phyloP scores from a whole-genome alignment of 768 basidiomycete species.

The Tylopilus intermedius region DNA sequence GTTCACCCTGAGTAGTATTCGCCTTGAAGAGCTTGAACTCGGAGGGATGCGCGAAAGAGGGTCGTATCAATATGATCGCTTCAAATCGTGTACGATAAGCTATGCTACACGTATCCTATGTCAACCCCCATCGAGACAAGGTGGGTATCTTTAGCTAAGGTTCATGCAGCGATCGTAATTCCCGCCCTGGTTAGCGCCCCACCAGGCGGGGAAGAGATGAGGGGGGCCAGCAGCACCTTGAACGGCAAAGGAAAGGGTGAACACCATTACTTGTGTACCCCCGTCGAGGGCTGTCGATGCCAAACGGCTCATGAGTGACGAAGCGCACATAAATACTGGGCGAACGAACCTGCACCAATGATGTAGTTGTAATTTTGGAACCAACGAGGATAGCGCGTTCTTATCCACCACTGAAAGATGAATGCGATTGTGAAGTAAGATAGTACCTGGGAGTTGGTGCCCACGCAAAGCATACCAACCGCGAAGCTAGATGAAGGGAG shows the following conservation, averaged over 20 bases:
- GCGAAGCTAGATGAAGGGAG: constrained; percentile 4
- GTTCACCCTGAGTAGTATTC: too few species aligned
- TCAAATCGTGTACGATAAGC: too few species aligned
- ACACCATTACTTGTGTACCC: constrained; percentile 50
- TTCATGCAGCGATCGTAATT: constrained; percentile 28
- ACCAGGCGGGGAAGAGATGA: constrained; percentile 53
- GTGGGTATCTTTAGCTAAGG: too few species aligned
- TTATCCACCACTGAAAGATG: constrained; percentile 34
- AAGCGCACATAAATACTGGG: too few species aligned
- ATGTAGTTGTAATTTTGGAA: constrained; percentile 37
- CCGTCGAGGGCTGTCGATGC: constrained; percentile 31
- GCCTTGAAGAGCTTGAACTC: too few species aligned
- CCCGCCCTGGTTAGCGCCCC: constrained; percentile 53
- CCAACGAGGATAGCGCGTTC: constrained; percentile 33
- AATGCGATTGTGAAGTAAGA: constrained; percentile 22
- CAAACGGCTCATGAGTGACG: not conserved
- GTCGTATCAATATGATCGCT: too few species aligned
- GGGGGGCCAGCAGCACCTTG: constrained; percentile 46
- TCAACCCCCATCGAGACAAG: too few species aligned
- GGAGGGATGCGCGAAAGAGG: too few species aligned
- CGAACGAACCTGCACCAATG: constrained; percentile 36
- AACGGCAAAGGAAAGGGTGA: constrained; percentile 46
- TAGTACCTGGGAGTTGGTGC: constrained; percentile 25
- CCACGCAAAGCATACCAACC: constrained; percentile 16
- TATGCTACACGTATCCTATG: too few species aligned